Evolutionary conservation across 1,139 yeast genomes (phyloP), one percentile per base, ranked within the genome.

Genomic region (Hyphopichia burtonii): DNA sequence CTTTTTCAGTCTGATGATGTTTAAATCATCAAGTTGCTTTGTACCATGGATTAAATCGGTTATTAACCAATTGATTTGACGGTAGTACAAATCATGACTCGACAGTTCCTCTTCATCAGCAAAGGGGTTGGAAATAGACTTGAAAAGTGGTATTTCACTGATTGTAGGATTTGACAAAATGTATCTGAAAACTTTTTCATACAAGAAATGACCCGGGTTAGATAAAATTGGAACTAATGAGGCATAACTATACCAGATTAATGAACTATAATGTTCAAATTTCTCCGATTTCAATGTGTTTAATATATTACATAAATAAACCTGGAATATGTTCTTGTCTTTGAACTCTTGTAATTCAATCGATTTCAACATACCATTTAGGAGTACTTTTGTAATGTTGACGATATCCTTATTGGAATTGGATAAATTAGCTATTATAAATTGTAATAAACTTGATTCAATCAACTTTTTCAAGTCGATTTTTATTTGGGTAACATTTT

Each of bases 181-280:
- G 68, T 78, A 85, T 50, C 82, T 73, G 54, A 74, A 79, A 0
- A 80, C 78, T 47, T 80, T 78, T 48, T 88, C 96, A 58, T 85
- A 87, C 36, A 91, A 60, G 55, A 66, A 76, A 59, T 78, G 94
- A n/a, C 78, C 83, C 1, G 90, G 96, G 58, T 79, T 82, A 8
- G 74, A 58, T 43, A 87, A 58, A 1, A 87, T 67, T 4, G 81
- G 78, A 4, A 80, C 64, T 34, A 89, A 58, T 40, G 76, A 73
- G 0, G 88, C 59, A 68, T 53, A 83, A 48, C 76, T 51, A 61
- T 55, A 56, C 79, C 72, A 65, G 30, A 67, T 68, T 40, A 75
- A 52, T n/a, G 70, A 63, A 41, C 66, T 61, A 14, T 37, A 42
- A 12, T 51, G 46, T 3, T 57, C 48, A 4, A 51, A 49, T 16